These are phyloP conservation scores for Suillus occidentalis DNA, from an alignment of 768 basidiomycete genomes.

Conservation along the genomic window DNA sequence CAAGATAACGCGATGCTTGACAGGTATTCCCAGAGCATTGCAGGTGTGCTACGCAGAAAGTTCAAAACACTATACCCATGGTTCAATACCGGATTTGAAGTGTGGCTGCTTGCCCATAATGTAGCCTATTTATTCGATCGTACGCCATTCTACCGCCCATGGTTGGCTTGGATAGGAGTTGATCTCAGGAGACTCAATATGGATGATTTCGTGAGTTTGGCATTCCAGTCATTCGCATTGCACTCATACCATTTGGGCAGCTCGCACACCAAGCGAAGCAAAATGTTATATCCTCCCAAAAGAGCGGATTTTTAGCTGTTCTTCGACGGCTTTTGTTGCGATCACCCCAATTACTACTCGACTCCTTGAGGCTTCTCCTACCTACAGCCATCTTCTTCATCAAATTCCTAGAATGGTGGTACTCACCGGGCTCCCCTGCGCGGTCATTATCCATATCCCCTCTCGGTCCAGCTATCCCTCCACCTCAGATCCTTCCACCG, in stretches of 20 bases:
- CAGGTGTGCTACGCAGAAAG: constrained; percentile 50
- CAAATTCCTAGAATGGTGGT: constrained; percentile 99
- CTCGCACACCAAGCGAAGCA: constrained; percentile 15
- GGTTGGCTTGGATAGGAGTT: constrained; percentile 84
- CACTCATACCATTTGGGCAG: constrained; percentile 16
- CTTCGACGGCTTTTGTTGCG: constrained; percentile 48
- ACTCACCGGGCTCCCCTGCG: constrained; percentile 88
- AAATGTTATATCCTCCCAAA: constrained; percentile 22
- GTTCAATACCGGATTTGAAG: constrained; percentile 72
- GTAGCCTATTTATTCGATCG: constrained; percentile 87
- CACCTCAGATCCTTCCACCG: constrained; percentile 72
- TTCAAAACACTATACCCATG: constrained; percentile 85
- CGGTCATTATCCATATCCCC: constrained; percentile 62
- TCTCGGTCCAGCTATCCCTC: constrained; percentile 70
- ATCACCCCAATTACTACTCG: constrained; percentile 66
- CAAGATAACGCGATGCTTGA: constrained; percentile 9
- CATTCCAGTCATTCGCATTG: neutral
- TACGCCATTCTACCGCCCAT: constrained; percentile 86
- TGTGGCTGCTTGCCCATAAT: constrained; percentile 84
- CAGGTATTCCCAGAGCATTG: constrained; percentile 42
- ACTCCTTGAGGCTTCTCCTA: constrained; percentile 75
- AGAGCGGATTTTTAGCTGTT: constrained; percentile 39
- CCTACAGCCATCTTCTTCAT: constrained; percentile 92
- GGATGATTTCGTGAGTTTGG: constrained; percentile 69
- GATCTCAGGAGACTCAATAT: constrained; percentile 77